Percentiles rank a stretch among this genome's conserved stretches.
phyloP scores from a whole-genome alignment of 306 rosid species.

The Castanopsis chinensis region DNA sequence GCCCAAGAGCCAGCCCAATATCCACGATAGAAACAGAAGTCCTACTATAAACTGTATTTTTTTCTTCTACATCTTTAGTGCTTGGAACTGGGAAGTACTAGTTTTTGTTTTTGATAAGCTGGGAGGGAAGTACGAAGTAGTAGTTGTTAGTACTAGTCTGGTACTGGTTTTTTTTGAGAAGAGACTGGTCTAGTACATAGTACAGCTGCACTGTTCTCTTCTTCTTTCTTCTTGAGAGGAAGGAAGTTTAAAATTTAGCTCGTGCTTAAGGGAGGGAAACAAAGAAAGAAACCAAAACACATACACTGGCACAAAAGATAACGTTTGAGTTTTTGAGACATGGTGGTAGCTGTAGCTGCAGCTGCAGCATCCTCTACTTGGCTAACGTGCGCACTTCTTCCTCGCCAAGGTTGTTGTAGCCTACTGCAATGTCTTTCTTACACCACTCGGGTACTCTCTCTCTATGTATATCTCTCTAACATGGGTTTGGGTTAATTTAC shows the following conservation, averaged over 20 bases:
- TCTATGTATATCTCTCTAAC: not conserved
- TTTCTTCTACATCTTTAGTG: no score
- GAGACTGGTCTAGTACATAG: no score
- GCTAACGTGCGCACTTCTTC: slow-evolving; percentile 25
- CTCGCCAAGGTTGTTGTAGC: slow-evolving; percentile 26
- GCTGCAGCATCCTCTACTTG: slow-evolving; percentile 14
- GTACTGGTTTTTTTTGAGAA: no score
- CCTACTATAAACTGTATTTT: not conserved
- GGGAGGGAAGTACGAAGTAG: no score
- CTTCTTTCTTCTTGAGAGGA: no score
- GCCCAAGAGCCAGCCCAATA: not conserved
- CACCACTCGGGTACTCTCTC: not conserved
- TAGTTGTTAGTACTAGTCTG: no score
- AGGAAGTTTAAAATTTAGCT: no score
- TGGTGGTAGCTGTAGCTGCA: slow-evolving; percentile 4
- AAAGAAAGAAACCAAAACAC: not conserved
- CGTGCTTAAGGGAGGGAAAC: not conserved
- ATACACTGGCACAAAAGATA: not conserved
- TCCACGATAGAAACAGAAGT: not conserved
- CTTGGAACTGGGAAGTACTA: no score
- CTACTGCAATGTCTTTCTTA: not conserved
- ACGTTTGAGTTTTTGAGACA: not conserved
- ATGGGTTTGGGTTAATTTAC: slow-evolving; percentile 9
- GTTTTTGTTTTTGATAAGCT: no score
- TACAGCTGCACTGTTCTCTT: no score